A percentile compares a stretch with the other conserved stretches of the same genome.
Conservation (phyloP, 169 alveolate species). For the Theileria sp. region DNA sequence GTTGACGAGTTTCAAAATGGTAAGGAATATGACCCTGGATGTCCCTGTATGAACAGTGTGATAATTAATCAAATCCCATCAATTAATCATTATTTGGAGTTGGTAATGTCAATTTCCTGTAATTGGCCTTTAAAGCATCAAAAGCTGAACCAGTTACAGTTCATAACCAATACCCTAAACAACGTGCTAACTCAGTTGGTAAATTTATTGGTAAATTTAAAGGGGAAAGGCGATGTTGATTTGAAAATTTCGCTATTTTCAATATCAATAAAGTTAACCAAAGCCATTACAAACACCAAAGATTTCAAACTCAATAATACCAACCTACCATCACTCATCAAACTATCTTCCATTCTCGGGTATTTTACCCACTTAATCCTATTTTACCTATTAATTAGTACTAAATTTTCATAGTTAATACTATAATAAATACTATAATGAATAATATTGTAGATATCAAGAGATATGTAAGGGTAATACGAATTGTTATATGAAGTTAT, state of each 20-base stretch:
- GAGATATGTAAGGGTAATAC: slow-evolving; percentile 3
- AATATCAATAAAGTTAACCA: slow-evolving; percentile 14
- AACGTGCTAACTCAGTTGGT: slow-evolving; percentile 7
- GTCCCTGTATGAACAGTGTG: slow-evolving; percentile 10
- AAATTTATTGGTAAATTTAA: not conserved
- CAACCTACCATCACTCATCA: slow-evolving; percentile 20
- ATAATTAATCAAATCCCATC: slow-evolving; percentile 9
- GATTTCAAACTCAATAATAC: slow-evolving; percentile 28
- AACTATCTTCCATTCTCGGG: slow-evolving; percentile 46
- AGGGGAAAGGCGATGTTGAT: slow-evolving; percentile 1
- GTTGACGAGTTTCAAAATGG: no score
- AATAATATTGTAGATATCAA: not conserved
- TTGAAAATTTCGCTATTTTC: slow-evolving; percentile 10
- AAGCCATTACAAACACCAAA: slow-evolving; percentile 11
- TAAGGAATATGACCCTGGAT: not conserved
- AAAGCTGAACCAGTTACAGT: not conserved
- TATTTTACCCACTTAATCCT: not conserved
- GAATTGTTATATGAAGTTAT: slow-evolving; percentile 1
- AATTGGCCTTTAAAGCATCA: not conserved
- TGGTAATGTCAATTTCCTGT: slow-evolving; percentile 13
- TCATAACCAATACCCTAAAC: slow-evolving; percentile 1
- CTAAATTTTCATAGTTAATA: no score
- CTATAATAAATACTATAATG: no score
- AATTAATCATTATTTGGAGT: slow-evolving; percentile 21
- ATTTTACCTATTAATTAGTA: no score